These are phyloP conservation scores for Cercospora zeina DNA, from an alignment of 2,329 filamentous ascomycete genomes.

Conservation along the genomic window DNA sequence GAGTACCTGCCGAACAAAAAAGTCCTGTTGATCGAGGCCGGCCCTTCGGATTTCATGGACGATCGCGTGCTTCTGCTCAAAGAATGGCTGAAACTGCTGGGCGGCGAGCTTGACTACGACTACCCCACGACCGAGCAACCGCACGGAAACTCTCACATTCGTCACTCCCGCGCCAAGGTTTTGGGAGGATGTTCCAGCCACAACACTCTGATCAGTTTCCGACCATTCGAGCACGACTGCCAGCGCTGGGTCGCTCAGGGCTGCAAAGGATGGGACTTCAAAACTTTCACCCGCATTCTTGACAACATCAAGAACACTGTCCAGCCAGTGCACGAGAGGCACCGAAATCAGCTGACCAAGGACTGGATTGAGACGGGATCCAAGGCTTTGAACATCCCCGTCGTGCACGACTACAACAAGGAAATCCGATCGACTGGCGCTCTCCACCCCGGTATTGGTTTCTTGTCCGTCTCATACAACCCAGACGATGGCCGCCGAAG, in stretches of 20 bases:
- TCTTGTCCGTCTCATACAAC: conserved; percentile 90
- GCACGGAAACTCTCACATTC: conserved; percentile 86
- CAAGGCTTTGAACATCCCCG: conserved; percentile 73
- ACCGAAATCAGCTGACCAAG: conserved; percentile 86
- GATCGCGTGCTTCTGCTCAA: conserved; percentile 82
- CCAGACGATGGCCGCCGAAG: conserved; percentile 81
- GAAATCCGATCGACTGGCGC: conserved; percentile 73
- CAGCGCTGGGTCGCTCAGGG: conserved; percentile 80
- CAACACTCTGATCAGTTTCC: conserved; percentile 91
- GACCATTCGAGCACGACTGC: conserved; percentile 85
- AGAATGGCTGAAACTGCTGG: conserved; percentile 81
- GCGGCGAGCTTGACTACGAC: conserved; percentile 87
- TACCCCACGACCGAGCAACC: conserved; percentile 88
- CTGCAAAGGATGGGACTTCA: conserved; percentile 82
- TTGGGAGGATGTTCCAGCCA: conserved; percentile 90
- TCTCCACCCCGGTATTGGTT: conserved; percentile 75
- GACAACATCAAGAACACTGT: conserved; percentile 87
- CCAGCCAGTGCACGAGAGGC: conserved; percentile 79
- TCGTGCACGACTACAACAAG: conserved; percentile 83
- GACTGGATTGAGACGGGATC: conserved; percentile 86
- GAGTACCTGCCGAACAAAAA: conserved; percentile 81
- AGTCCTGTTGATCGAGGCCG: conserved; percentile 81
- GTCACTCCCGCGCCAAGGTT: conserved; percentile 89
- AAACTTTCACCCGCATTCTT: conserved; percentile 76
- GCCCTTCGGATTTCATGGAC: conserved; percentile 85